phyloP scores from a whole-genome alignment of 2,329 filamentous ascomycete genomes.

The Hymenotorrendiella dingleyae region DNA sequence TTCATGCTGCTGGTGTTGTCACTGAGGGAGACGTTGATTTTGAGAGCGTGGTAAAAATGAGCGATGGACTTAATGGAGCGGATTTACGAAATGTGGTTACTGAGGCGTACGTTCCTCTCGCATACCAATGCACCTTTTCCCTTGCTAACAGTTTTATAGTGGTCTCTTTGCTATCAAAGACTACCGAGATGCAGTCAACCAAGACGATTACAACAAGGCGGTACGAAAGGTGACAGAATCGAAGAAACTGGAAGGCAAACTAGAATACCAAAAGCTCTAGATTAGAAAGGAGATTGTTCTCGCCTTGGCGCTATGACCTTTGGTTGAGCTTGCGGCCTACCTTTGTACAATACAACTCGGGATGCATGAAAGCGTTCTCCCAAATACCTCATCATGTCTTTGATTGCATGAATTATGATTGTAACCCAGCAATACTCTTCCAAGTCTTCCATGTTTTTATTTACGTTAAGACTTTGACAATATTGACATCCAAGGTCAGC shows the following conservation, averaged over 20 bases:
- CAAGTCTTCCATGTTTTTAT: too few species aligned
- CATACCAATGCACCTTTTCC: constrained; percentile 1
- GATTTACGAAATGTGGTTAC: constrained; percentile 97
- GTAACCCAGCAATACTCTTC: too few species aligned
- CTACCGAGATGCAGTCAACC: constrained; percentile 90
- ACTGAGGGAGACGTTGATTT: constrained; percentile 96
- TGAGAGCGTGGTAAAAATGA: constrained; percentile 99
- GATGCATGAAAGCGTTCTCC: constrained; percentile 9
- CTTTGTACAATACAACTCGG: constrained; percentile 27
- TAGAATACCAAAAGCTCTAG: constrained; percentile 94
- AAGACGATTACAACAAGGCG: constrained; percentile 99
- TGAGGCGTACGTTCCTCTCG: constrained; percentile 70
- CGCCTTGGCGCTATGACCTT: constrained; percentile 24
- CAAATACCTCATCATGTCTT: too few species aligned
- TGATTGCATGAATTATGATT: too few species aligned
- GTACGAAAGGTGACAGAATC: constrained; percentile 94
- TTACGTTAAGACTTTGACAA: too few species aligned
- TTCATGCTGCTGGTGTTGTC: constrained; percentile 80
- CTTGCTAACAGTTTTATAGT: constrained; percentile 40
- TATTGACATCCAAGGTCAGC: too few species aligned
- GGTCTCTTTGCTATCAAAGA: constrained; percentile 98
- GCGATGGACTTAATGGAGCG: constrained; percentile 92
- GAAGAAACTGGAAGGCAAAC: constrained; percentile 97
- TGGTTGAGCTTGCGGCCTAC: constrained; percentile 18
- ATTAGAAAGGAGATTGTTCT: constrained; percentile 15